A percentile compares a stretch with the other conserved stretches of the same genome.
Conservation (phyloP, 148 eudicot genomes). For the Vaccinium darrowii region DNA sequence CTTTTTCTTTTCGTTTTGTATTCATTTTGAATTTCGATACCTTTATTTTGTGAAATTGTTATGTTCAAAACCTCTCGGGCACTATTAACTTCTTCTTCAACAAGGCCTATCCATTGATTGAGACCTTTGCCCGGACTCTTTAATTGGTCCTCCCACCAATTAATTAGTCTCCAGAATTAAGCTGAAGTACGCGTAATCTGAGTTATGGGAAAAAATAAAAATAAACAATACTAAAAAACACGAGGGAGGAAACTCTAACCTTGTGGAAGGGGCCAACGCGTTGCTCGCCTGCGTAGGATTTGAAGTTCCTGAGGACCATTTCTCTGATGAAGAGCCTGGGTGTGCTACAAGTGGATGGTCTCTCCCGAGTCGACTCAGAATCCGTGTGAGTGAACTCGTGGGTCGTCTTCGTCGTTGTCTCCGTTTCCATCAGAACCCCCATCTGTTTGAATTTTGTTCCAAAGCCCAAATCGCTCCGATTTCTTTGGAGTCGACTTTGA, state of each 20-base stretch:
- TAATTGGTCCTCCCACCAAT: too few species aligned
- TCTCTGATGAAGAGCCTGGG: constrained; percentile 84
- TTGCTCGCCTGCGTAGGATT: constrained; percentile 94
- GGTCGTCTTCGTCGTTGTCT: not conserved
- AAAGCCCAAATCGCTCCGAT: too few species aligned
- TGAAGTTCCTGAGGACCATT: constrained; percentile 86
- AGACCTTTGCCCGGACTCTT: not conserved
- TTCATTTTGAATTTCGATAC: too few species aligned
- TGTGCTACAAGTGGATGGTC: not conserved
- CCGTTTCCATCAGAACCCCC: constrained; percentile 24
- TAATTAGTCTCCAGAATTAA: too few species aligned
- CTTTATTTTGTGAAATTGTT: too few species aligned
- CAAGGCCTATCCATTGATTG: not conserved
- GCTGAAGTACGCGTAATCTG: too few species aligned
- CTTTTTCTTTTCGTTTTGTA: too few species aligned
- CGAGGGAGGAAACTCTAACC: constrained; percentile 60
- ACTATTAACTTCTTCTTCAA: not conserved
- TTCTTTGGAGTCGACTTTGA: too few species aligned
- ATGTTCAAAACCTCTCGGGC: not conserved
- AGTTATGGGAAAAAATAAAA: not conserved
- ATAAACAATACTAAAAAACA: not conserved
- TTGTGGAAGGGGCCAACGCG: constrained; percentile 98
- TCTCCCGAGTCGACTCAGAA: constrained; percentile 24
- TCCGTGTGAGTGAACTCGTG: constrained; percentile 16
- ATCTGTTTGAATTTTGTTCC: not conserved